Percentiles rank a stretch among this genome's conserved stretches.
phyloP scores from a whole-genome alignment of 306 rosid species.

The Canavalia gladiata region DNA sequence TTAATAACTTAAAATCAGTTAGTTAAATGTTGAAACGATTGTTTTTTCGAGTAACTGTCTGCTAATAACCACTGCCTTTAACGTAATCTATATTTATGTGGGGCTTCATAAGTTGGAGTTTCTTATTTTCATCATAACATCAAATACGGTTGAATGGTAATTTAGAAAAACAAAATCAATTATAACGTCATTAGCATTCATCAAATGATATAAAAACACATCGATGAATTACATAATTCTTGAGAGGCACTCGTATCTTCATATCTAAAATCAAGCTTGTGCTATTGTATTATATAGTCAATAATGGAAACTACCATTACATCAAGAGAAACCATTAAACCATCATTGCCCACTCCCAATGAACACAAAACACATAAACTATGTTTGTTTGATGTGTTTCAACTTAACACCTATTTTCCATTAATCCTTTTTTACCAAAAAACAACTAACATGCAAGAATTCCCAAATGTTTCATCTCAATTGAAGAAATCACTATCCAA shows the following conservation, averaged over 20 bases:
- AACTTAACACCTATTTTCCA: slow-evolving; percentile 54
- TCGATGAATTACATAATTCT: slow-evolving; percentile 2
- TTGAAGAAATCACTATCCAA: slow-evolving; percentile 58
- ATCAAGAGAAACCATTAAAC: slow-evolving; percentile 56
- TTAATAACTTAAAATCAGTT: background rate
- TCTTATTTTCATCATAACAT: background rate
- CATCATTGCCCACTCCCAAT: slow-evolving; percentile 47
- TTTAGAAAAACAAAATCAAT: background rate
- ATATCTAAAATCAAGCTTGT: background rate
- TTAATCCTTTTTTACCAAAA: slow-evolving; percentile 48
- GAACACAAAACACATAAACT: slow-evolving; percentile 44
- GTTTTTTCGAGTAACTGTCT: background rate
- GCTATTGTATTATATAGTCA: background rate
- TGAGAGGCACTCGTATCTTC: background rate
- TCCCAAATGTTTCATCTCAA: slow-evolving; percentile 29
- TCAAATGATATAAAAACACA: background rate
- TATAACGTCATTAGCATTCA: background rate
- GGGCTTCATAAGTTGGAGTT: background rate
- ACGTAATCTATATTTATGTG: background rate
- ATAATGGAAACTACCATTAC: slow-evolving; percentile 54
- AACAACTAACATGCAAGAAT: slow-evolving; percentile 13
- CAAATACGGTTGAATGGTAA: background rate
- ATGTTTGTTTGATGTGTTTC: slow-evolving; percentile 51
- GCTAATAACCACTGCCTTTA: too few species aligned
- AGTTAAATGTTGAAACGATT: background rate